Evolutionary conservation across 164 flowering plant species (phyloP).

Genomic region (Paratinospora sagittata): DNA sequence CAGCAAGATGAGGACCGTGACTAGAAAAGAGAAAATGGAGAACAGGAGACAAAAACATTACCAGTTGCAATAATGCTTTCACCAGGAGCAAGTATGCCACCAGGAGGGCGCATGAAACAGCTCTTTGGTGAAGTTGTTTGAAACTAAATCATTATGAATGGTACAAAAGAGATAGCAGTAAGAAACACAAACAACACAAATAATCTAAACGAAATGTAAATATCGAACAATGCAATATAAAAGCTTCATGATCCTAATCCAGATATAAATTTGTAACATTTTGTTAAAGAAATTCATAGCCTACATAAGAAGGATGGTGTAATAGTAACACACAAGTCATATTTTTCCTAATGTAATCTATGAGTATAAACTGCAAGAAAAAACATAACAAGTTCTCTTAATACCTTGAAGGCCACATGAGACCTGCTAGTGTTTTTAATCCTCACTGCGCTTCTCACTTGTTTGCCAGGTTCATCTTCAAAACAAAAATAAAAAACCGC

Average conservation of each 20-base stretch:
- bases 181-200: not conserved
- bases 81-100: slow-evolving; percentile 86
- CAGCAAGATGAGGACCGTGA: not conserved
- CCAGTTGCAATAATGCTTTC: slow-evolving; percentile 85
- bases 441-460: slow-evolving; percentile 75
- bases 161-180: not conserved
- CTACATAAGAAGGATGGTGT: too few species aligned
- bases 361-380: not conserved
- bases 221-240: not conserved
- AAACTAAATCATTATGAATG: slow-evolving; percentile 37
- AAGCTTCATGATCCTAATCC: not conserved
- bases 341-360: not conserved
- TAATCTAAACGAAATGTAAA: not conserved
- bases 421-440: slow-evolving; percentile 82
- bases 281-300: too few species aligned
- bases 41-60: slow-evolving; percentile 18
- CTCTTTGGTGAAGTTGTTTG: slow-evolving; percentile 99
- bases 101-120: slow-evolving; percentile 96
- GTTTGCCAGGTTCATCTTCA: slow-evolving; percentile 94
- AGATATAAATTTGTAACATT: not conserved
- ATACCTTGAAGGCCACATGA: slow-evolving; percentile 87
- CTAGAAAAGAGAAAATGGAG: not conserved
- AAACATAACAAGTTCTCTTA: not conserved
- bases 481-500: slow-evolving; percentile 14
- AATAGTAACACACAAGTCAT: not conserved